Conservation (phyloP, 805 yeast genomes). For the Scheffersomyces amazonensis region DNA sequence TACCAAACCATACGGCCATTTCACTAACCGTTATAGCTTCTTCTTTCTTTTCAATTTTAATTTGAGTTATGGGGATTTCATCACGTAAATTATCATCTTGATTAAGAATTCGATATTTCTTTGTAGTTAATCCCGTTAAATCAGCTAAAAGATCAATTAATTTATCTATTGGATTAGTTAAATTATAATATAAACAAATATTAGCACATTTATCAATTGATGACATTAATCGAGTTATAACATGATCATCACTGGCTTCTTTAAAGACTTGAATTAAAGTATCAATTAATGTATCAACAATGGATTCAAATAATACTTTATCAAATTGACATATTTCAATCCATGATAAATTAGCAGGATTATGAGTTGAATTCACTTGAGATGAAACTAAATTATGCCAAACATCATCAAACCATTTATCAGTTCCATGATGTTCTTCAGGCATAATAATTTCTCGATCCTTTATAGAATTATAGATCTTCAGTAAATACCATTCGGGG, state of each 20-base stretch:
- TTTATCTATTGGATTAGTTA: constrained; percentile 57
- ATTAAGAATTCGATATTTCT: constrained; percentile 16
- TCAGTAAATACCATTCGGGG: constrained; percentile 80
- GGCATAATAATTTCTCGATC: constrained; percentile 95
- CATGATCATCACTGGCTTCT: constrained; percentile 86
- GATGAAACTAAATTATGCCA: constrained; percentile 71
- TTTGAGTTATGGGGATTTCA: constrained; percentile 43
- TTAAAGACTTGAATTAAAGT: constrained; percentile 77
- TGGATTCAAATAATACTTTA: constrained; percentile 61
- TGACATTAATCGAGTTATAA: constrained; percentile 81
- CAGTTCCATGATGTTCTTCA: constrained; percentile 92
- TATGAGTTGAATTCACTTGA: constrained; percentile 21
- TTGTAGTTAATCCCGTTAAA: constrained; percentile 62
- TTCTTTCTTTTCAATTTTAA: constrained; percentile 50
- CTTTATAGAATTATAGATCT: constrained; percentile 74
- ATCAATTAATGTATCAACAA: constrained; percentile 63
- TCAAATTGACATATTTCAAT: constrained; percentile 55
- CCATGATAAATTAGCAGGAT: not conserved
- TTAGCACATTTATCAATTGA: constrained; percentile 83
- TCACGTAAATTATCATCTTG: constrained; percentile 33
- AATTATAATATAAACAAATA: constrained; percentile 64
- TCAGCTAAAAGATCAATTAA: constrained; percentile 66
- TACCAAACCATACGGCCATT: constrained; percentile 78
- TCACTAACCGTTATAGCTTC: constrained; percentile 74
- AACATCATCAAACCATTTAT: constrained; percentile 85